Conservation (phyloP, 129 eudicot genomes). For the Tanacetum coccineum region DNA sequence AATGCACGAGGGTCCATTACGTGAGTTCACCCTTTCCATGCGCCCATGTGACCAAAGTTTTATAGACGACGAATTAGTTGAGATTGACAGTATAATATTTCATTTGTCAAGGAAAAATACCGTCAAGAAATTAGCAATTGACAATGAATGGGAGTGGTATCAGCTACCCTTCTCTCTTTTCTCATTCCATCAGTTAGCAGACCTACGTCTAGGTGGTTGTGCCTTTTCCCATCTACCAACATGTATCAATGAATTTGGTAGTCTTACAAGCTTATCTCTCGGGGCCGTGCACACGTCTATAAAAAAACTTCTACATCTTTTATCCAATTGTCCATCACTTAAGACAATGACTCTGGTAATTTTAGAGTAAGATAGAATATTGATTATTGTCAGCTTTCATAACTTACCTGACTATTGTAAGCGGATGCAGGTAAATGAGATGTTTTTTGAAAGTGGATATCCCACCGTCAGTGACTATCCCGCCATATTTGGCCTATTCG, state of each 20-base stretch:
- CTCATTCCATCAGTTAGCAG: not conserved
- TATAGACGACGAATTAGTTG: not conserved
- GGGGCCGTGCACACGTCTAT: not conserved
- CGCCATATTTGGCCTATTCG: not conserved
- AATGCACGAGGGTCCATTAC: not conserved
- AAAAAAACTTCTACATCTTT: not conserved
- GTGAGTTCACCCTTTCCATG: not conserved
- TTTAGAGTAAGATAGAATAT: not conserved
- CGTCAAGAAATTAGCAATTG: not conserved
- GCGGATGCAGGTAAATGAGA: not conserved
- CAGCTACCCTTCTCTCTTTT: not conserved
- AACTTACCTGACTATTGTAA: not conserved
- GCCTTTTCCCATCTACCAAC: not conserved
- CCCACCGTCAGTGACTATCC: too few relatives aligned
- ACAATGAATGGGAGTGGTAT: not conserved
- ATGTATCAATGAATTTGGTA: not conserved
- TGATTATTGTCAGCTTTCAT: not conserved
- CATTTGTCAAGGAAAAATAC: constrained; percentile 1
- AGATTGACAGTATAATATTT: not conserved
- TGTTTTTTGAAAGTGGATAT: too few relatives aligned
- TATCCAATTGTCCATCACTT: not conserved
- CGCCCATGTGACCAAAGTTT: not conserved
- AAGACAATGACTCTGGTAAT: not conserved
- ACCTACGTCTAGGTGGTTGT: not conserved
- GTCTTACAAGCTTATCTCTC: not conserved